Evolutionary conservation across 2,329 filamentous ascomycete species (phyloP), one percentile per base, ranked within the genome.

Genomic region (Madurella mycetomatis): DNA sequence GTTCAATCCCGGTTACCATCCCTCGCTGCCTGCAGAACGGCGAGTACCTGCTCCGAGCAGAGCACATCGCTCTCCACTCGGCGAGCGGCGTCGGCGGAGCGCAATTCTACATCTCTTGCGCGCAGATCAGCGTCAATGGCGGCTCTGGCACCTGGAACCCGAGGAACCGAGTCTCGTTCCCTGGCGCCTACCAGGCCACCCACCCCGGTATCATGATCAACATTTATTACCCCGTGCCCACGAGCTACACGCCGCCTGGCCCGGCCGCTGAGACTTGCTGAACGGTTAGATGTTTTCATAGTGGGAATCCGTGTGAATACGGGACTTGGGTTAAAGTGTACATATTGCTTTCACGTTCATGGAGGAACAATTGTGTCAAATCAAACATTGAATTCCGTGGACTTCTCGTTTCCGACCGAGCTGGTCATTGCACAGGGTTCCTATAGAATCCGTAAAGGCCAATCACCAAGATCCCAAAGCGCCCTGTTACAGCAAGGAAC

Each of bases 31-130:
- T 77, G n/a, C 67, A 70, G 0, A 63, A 74, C n/a, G 76, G 76
- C 50, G 73, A 78, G 56, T 79, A 79, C 60, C 70, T 79, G 25
- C 64, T 79, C 4, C 72, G 76, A 13, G 72, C 74, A 16, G 76
- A 79, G 64, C 75, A 78, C 56, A 73, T 78, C 51, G 76, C 69
- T 4, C 69, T 79, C 9, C 76, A 79, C 64, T 66, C 63, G 47
- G 75, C 76, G 2, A 63, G 69, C 39, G 62, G 61, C 9, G 63
- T 65, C 5, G 71, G 72, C 4, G 75, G 75, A 2, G 76, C 76
- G 4, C 75, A 79, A 65, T 70, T 74, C 41, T 78, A 78, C 57
- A 67, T 77, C 46, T 70, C 69, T 16, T 75, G 72, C 51, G 71
- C 68, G 3, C 72, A 74, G 62, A 56, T 76, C 39, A 70, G 65